Evolutionary conservation across 139 green algal genomes (phyloP).

Genomic region (Coelastrella sp.): DNA sequence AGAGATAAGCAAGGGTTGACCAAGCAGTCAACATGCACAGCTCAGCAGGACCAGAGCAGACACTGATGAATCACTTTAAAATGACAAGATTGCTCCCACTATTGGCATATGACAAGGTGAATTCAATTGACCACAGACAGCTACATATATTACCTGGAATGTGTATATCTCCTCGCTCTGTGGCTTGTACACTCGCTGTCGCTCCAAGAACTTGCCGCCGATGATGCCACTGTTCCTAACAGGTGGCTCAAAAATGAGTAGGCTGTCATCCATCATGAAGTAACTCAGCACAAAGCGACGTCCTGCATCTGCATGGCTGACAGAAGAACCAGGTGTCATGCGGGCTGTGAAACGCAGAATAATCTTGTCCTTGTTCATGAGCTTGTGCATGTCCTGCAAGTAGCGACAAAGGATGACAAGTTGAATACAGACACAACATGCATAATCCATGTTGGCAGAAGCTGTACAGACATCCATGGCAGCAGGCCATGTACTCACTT

Average conservation of each 20-base stretch:
- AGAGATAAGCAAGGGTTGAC: neutral
- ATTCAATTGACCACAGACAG: no score
- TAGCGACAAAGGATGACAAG: neutral
- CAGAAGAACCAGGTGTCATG: constrained; percentile 20
- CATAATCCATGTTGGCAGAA: no score
- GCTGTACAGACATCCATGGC: no score
- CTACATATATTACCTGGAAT: constrained; percentile 54
- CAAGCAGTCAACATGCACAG: no score
- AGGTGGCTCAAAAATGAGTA: constrained; percentile 88
- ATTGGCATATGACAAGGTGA: no score
- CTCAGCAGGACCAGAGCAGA: no score
- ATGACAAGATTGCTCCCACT: no score
- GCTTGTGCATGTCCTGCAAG: constrained; percentile 82
- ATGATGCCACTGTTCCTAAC: constrained; percentile 85
- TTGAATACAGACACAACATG: neutral
- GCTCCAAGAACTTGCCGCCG: constrained; percentile 95
- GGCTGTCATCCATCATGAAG: constrained; percentile 91
- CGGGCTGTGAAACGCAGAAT: constrained; percentile 81
- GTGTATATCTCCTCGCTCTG: constrained; percentile 73
- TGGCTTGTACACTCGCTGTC: constrained; percentile 70
- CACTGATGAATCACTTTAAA: no score
- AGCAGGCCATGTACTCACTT: no score
- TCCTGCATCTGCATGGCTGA: constrained; percentile 52
- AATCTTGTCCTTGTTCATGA: constrained; percentile 93
- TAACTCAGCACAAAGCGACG: constrained; percentile 92